phyloP scores from a whole-genome alignment of 2,329 filamentous ascomycete species.

The Cercospora zeina region DNA sequence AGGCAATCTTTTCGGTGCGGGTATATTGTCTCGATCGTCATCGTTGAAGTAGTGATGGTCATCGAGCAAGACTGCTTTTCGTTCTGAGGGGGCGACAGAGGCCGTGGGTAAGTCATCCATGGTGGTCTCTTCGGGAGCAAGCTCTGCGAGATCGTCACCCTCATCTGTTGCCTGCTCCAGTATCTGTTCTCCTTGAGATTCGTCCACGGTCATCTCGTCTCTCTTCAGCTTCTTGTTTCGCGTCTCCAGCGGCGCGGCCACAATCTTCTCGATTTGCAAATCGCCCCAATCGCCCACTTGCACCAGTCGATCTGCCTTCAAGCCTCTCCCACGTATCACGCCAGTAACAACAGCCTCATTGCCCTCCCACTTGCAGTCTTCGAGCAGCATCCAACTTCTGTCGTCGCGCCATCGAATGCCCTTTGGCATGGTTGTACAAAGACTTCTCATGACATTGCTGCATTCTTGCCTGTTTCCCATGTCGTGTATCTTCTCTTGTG shows the following conservation, averaged over 20 bases:
- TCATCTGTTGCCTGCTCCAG: slow-evolving; percentile 74
- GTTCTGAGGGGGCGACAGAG: slow-evolving; percentile 51
- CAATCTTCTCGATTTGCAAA: slow-evolving; percentile 88
- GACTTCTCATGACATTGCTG: slow-evolving; percentile 81
- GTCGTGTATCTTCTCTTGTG: slow-evolving; percentile 86
- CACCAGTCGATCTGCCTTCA: slow-evolving; percentile 87
- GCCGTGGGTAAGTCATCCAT: slow-evolving; percentile 68
- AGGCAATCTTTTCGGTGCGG: slow-evolving; percentile 72
- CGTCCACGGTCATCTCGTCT: slow-evolving; percentile 66
- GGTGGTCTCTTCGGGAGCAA: slow-evolving; percentile 81
- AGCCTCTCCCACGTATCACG: slow-evolving; percentile 76
- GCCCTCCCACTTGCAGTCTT: slow-evolving; percentile 70
- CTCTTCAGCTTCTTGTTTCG: slow-evolving; percentile 56
- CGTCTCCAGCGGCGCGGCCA: slow-evolving; percentile 66
- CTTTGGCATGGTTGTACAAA: slow-evolving; percentile 90
- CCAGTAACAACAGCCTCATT: slow-evolving; percentile 67
- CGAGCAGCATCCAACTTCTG: slow-evolving; percentile 90
- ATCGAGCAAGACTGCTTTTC: slow-evolving; percentile 87
- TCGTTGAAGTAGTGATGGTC: slow-evolving; percentile 98
- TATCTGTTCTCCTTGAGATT: slow-evolving; percentile 56
- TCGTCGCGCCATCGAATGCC: slow-evolving; percentile 95
- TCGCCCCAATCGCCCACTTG: slow-evolving; percentile 93
- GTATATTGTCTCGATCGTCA: slow-evolving; percentile 65
- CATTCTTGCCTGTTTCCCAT: slow-evolving; percentile 88
- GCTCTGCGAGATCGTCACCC: slow-evolving; percentile 75